These are phyloP conservation scores for Amauroascus niger DNA, from an alignment of 2,329 filamentous ascomycete species.

Conservation along the genomic window DNA sequence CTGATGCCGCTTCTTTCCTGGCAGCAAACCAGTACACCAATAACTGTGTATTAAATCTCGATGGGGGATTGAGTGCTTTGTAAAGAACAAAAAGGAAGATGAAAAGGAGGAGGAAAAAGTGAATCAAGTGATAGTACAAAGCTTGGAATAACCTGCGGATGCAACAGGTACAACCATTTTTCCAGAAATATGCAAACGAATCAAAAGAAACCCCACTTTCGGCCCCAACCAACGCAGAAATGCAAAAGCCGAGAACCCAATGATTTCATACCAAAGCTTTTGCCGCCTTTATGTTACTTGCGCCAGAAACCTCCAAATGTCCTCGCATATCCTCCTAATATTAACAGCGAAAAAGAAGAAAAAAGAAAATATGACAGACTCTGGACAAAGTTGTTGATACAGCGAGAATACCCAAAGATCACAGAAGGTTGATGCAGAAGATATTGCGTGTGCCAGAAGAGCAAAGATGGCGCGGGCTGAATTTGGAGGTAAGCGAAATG, in stretches of 20 bases:
- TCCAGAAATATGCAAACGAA: background rate
- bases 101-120: background rate
- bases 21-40: slow-evolving; percentile 72
- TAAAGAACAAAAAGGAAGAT: slow-evolving; percentile 25
- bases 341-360: background rate
- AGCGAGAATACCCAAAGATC: background rate
- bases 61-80: slow-evolving; percentile 67
- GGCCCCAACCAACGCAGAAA: background rate
- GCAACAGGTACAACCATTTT: background rate
- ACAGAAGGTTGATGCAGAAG: background rate
- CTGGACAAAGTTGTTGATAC: background rate
- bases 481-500: background rate
- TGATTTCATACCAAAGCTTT: background rate
- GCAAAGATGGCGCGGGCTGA: background rate
- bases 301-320: background rate
- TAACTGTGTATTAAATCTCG: slow-evolving; percentile 76
- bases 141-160: background rate
- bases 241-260: background rate
- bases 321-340: slow-evolving; percentile 1
- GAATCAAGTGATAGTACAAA: background rate
- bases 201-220: background rate
- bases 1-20: slow-evolving; percentile 72
- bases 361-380: background rate
- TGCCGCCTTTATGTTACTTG: background rate
- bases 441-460: background rate